phyloP scores from a whole-genome alignment of 139 green algal genomes.

The Picochlorum sp. region DNA sequence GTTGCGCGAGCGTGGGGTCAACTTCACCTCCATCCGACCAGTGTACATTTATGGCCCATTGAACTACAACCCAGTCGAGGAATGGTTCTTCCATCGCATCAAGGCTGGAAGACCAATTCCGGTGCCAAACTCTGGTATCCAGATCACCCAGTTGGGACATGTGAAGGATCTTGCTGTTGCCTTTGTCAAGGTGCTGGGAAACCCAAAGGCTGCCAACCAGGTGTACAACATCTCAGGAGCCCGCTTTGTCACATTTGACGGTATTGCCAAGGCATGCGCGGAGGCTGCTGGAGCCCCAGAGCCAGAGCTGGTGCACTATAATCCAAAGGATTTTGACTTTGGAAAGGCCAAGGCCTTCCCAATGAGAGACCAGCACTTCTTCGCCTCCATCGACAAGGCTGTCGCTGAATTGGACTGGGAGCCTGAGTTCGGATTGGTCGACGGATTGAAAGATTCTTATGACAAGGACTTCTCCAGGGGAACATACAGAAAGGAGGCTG shows the following conservation, averaged over 20 bases:
- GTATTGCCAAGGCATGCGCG: conserved; percentile 87
- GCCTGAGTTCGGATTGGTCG: conserved; percentile 80
- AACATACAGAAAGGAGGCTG: conserved; percentile 80
- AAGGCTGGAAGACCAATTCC: conserved; percentile 78
- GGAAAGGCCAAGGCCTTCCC: conserved; percentile 86
- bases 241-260: conserved; percentile 89
- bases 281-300: conserved; percentile 69
- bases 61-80: conserved; percentile 99
- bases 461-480: conserved; percentile 89
- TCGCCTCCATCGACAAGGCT: conserved; percentile 86
- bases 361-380: conserved; percentile 96
- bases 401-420: conserved; percentile 77
- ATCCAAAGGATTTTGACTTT: conserved; percentile 95
- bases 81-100: conserved; percentile 83
- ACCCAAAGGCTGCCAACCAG: conserved; percentile 61
- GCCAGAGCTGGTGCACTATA: conserved; percentile 90
- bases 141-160: conserved; percentile 81
- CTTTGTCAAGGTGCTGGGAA: conserved; percentile 70
- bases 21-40: conserved; percentile 82
- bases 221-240: conserved; percentile 69
- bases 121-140: conserved; percentile 76
- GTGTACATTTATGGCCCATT: conserved; percentile 97
- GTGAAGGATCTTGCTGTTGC: conserved; percentile 83
- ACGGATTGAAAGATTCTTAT: conserved; percentile 83
- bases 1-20: conserved; percentile 61